Evolutionary conservation across 805 yeast genomes (phyloP), one percentile per base, ranked within the genome.

Genomic region (Starmerella potacharoeniae): DNA sequence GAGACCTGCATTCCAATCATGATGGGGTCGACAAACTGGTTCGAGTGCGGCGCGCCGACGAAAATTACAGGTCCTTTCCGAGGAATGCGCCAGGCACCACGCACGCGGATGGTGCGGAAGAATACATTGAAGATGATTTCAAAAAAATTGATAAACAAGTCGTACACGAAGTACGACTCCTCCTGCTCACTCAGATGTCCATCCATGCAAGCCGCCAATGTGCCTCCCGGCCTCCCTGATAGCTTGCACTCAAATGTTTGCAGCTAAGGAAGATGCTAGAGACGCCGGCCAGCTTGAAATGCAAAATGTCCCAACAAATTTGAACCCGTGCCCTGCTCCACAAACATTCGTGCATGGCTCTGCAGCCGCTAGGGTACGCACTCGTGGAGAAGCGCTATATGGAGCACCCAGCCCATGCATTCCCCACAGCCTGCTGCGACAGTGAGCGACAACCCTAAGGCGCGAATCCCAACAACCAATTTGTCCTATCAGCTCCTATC

Each of bases 41-140:
- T 88, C n/a, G 96, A 95, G 72, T 91, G 98, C 1, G 97, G 97
- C 2, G 96, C 98, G 10, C 93, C 95, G 37, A 93, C 97, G 59
- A 93, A 83, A 53, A 91, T 84, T 8, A 89, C 83, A 0, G 97
- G 91, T 0, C 96, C 97, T 9, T 76, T 69, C 34, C 77, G 74
- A 13, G 85, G 84, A 51, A 80, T 76, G 48, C 78, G 77, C 70
- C 80, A 87, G 1, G 95, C 88, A 1, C 97, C 96, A 57, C 97
- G 77, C 3, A 93, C 81, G 52, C 87, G 77, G 59, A 91, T 88
- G 66, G 90, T 96, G 56, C 97, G 72, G 71, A 91, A 91, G 73
- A 91, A 91, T 46, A 83, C 75, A 62, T 78, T 77, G 62, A 82
- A 81, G 9, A 79, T 74, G 35, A 71, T 64, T 22, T 65, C 65